Evolutionary conservation across 2,329 filamentous ascomycete genomes (phyloP).

Genomic region (Blumeria hordei): DNA sequence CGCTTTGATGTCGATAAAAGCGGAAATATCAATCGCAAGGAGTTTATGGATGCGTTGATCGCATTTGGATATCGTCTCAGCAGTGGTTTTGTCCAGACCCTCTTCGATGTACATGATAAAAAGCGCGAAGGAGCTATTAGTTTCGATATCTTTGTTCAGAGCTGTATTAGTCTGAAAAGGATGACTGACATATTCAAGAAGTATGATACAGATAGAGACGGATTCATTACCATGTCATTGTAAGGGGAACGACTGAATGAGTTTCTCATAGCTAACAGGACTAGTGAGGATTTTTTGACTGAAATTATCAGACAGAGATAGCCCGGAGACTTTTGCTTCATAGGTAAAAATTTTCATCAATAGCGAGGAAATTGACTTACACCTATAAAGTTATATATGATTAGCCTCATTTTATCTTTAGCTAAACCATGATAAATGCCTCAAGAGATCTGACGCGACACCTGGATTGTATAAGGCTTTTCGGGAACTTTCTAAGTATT

Average conservation of each 20-base stretch:
- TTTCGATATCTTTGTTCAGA: conserved; percentile 95
- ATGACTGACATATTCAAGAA: conserved; percentile 99
- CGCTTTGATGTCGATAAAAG: conserved; percentile 74
- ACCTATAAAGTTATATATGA: too few species aligned
- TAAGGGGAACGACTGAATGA: conserved; percentile 5
- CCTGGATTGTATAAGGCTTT: too few species aligned
- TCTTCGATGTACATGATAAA: conserved; percentile 82
- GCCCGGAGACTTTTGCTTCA: background rate
- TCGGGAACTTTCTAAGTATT: too few species aligned
- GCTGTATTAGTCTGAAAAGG: conserved; percentile 84
- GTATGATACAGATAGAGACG: conserved; percentile 91
- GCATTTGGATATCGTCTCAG: conserved; percentile 86
- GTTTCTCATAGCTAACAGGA: background rate
- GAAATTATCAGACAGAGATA: conserved; percentile 14
- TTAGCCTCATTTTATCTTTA: too few species aligned
- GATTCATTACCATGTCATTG: conserved; percentile 66
- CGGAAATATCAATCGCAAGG: conserved; percentile 63
- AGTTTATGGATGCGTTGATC: conserved; percentile 76
- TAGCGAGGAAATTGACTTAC: too few species aligned
- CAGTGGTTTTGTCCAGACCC: conserved; percentile 54
- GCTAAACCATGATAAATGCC: too few species aligned
- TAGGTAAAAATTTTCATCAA: too few species aligned
- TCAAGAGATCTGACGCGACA: too few species aligned
- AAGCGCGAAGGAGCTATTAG: conserved; percentile 45
- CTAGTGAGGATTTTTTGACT: conserved; percentile 14